These are phyloP conservation scores for Aureoboletus auriporus DNA, from an alignment of 768 basidiomycete genomes.

Conservation along the genomic window DNA sequence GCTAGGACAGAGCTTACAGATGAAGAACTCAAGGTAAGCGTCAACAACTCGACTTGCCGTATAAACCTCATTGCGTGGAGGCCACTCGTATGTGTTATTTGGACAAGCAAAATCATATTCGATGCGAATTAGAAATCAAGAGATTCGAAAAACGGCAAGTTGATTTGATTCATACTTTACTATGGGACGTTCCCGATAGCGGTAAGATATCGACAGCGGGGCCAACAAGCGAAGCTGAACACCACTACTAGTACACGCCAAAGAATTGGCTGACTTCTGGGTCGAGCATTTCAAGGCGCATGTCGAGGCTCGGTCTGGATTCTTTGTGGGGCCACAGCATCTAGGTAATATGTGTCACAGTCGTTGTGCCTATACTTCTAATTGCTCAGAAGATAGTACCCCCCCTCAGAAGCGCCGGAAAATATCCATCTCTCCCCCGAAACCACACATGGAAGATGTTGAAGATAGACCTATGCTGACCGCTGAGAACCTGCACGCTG, in stretches of 20 bases:
- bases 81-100: slow-evolving; percentile 64
- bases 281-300: slow-evolving; percentile 65
- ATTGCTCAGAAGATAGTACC: slow-evolving; percentile 30
- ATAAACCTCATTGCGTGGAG: slow-evolving; percentile 29
- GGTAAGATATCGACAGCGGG: slow-evolving; percentile 40
- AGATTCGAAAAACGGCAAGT: slow-evolving; percentile 52
- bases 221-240: slow-evolving; percentile 2
- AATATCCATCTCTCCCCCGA: slow-evolving; percentile 16
- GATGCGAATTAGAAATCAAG: slow-evolving; percentile 49
- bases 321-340: slow-evolving; percentile 3
- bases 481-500: slow-evolving; percentile 11
- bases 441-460: neutral
- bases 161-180: slow-evolving; percentile 53
- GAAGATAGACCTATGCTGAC: neutral
- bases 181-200: slow-evolving; percentile 63
- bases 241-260: slow-evolving; percentile 52
- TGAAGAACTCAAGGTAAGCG: slow-evolving; percentile 67
- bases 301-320: slow-evolving; percentile 54
- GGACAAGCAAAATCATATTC: slow-evolving; percentile 52
- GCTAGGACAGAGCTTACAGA: slow-evolving; percentile 76
- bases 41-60: neutral
- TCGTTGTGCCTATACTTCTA: neutral
- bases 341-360: slow-evolving; percentile 10
- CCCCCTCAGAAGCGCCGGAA: slow-evolving; percentile 49
- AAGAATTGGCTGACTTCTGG: slow-evolving; percentile 72